Evolutionary conservation across 257 asterid species (phyloP).

Genomic region (Linaria vulgaris): DNA sequence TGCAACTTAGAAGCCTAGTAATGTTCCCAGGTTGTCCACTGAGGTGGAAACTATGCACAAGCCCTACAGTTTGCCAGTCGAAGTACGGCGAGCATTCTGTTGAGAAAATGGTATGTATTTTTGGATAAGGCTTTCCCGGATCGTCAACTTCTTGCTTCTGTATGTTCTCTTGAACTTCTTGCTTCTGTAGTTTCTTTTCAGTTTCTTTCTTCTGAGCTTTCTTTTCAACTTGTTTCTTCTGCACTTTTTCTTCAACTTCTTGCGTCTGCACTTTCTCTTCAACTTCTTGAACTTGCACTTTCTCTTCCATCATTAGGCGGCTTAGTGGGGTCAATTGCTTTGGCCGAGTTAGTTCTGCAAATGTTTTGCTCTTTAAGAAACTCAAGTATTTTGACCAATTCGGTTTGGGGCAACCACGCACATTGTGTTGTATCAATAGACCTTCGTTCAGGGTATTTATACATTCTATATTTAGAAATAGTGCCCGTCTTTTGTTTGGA

Average conservation of each 20-base stretch:
- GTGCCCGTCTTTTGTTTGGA: slow-evolving; percentile 59
- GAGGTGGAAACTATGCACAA: slow-evolving; percentile 78
- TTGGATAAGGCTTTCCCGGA: slow-evolving; percentile 59
- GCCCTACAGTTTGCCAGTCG: slow-evolving; percentile 98
- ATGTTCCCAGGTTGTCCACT: slow-evolving; percentile 96
- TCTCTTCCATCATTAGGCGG: slow-evolving; percentile 59
- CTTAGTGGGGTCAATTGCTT: slow-evolving; percentile 57
- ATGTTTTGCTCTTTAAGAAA: slow-evolving; percentile 80
- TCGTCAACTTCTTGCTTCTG: slow-evolving; percentile 47
- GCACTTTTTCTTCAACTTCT: neutral
- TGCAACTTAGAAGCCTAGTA: slow-evolving; percentile 88
- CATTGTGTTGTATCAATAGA: slow-evolving; percentile 70
- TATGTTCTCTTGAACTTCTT: slow-evolving; percentile 18
- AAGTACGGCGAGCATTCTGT: slow-evolving; percentile 90
- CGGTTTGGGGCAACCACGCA: slow-evolving; percentile 79
- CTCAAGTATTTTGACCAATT: slow-evolving; percentile 86
- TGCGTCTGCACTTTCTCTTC: neutral
- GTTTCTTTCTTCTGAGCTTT: slow-evolving; percentile 32
- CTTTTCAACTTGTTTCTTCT: slow-evolving; percentile 27
- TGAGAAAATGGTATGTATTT: slow-evolving; percentile 88
- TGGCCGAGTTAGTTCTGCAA: slow-evolving; percentile 66
- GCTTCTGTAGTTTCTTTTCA: slow-evolving; percentile 36
- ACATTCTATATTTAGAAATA: slow-evolving; percentile 70
- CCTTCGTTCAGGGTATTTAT: slow-evolving; percentile 86
- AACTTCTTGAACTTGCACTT: slow-evolving; percentile 40